Evolutionary conservation across 2,329 filamentous ascomycete species (phyloP), one percentile per base, ranked within the genome.

Genomic region (Albophoma yamanashiensis): DNA sequence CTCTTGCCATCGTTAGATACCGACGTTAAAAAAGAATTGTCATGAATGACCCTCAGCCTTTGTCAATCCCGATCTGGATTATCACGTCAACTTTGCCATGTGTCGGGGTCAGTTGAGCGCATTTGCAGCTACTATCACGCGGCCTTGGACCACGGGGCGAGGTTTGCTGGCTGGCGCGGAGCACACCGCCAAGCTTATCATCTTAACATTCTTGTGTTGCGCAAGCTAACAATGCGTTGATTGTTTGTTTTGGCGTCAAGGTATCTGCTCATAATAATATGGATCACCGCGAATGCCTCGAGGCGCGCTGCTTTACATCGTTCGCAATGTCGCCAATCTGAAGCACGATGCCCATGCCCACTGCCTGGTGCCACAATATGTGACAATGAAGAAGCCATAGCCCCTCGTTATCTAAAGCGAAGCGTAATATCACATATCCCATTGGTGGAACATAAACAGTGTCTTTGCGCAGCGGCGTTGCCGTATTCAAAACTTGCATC

Each of bases 371-470:
- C 66, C 72, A 75, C 6, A 74, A 60, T 1, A 74, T 67, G 64
- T 74, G 72, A 43, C 73, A 75, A 60, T 75, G 73, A 55, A 75
- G 67, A 50, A 74, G 65, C 74, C 73, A 75, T 14, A 75, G 57
- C 1, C 73, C 73, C 9, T 68, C 64, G 59, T 75, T 75, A 58
- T 75, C 68, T 5, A 73, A 65, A 15, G 61, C 64, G 45, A 76
- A 70, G 5, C 73, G 65, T 15, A 75, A 55, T 1, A 75, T 67
- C 1, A 71, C 70, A 60, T 75, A 73, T 25, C 73, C 74, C 57
- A 66, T 63, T 8, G 69, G 55, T 15, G 71, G 72, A 17, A 76
- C 66, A 55, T 70, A 67, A 6, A 63, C 57, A 2, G 64, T 65
- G 43, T 76, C 74, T 59, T 70, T 72, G n/a, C 65, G 64, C 27